Evolutionary conservation across 2,329 filamentous ascomycete genomes (phyloP), one percentile per base, ranked within the genome.

Genomic region (Phyllosticta paracitricarpa): DNA sequence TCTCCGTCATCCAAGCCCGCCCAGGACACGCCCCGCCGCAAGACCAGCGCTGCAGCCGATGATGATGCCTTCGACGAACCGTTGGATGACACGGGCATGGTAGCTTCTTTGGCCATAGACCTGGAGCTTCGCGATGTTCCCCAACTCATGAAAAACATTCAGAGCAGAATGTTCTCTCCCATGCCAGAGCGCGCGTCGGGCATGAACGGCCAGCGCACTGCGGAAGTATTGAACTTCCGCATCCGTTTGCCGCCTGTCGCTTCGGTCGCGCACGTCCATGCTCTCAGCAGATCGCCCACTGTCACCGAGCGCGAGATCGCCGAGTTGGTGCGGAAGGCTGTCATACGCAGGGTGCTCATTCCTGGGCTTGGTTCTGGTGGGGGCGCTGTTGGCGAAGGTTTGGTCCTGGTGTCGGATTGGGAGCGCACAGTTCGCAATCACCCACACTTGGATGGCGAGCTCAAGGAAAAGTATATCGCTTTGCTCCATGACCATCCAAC

Each of bases 231-330:
- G 58, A 83, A 85, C 64, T 85, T 82, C 68, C 79, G 87, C 19
- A 74, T 72, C 33, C 73, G 73, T 14, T 71, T 89, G 51, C 86
- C 89, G 9, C 84, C 84, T 0, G 76, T 90, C 24, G 83, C 88
- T 4, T 87, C 84, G 0, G 72, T 85, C 22, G 81, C 84, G 1
- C 88, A 91, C 69, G 71, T 91, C 6, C 82, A 87, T 64, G 82
- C 86, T 1, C 72, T 90, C 1, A 78, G 88, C 54, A 74, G 73
- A 9, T 84, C 82, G 2, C 83, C 87, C 1, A 89, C 87, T 0
- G 78, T 76, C 1, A 84, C 84, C 1, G 88, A 91, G 72, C 78
- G 88, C 54, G 87, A 89, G 69, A 78, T 88, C 22, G 85, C 82
- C 3, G 80, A 84, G 66, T 77, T 90, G 40, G 72, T 82, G 19